Base-by-base conservation (phyloP, 1,284 basidiomycete species). In the Butyriboletus appendiculatus region DNA sequence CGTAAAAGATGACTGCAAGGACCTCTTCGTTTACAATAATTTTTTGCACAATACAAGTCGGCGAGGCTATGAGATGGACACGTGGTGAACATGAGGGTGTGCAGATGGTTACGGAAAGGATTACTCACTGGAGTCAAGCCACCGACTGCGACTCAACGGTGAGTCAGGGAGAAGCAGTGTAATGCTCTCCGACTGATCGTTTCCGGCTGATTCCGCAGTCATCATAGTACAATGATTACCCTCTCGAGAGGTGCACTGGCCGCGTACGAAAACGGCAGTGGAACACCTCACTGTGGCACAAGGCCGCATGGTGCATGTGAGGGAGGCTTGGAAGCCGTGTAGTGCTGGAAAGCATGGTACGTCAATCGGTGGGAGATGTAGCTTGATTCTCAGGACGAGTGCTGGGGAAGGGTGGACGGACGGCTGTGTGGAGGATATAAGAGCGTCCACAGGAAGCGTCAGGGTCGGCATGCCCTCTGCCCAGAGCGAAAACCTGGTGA, bases 401-500 rank as follows among this genome's bases (percentile, higher is more conserved):
- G 75, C 64, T 22, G 65, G 59, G 28, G 57, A 57, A 6, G 59
- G 51, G 6, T 52, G 62, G 46, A 37, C 32, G 34, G 56, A 56
- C 45, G 58, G 67, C 57, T 70, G 71, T 58, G 68, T 55, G 53
- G 63, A 74, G 57, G 62, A 57, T 63, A 63, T 33, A 56, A 62
- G 57, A 53, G 63, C 48, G 63, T 69, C 59, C 62, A 70, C 55
- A 66, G 66, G 56, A 64, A 87, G 73, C 30, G 75, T 73, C 51
- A 83, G 77, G 18, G 83, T 76, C n/a, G 76, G 70, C 81, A 88
- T 86, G 57, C 86, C 85, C 57, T 87, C 83, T 30, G 86, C 82
- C 67, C 78, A 78, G n/a, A 90, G 68, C 34, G 73, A 76, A 28
- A 65, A 81, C 57, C 41, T 46, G 3, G 55, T 59, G 32, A 72